Conservation (phyloP, 441 rosid species). For the California macrophylla region DNA sequence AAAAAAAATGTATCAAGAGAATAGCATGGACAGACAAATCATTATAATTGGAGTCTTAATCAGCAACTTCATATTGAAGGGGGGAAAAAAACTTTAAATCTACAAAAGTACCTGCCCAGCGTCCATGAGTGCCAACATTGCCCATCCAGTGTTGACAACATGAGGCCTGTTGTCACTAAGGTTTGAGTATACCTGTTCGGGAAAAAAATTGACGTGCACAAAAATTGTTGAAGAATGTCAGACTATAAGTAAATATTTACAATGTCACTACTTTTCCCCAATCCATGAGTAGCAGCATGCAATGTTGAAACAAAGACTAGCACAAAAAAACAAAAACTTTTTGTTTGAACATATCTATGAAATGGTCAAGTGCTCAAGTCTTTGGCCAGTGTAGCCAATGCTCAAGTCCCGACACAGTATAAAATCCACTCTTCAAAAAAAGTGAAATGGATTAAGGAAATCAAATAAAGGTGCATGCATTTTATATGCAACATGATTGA, state of each 20-base stretch:
- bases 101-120: conserved; percentile 21
- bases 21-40: neutral
- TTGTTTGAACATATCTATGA: neutral
- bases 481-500: neutral
- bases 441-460: neutral
- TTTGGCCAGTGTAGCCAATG: neutral
- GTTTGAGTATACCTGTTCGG: conserved; percentile 16
- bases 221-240: neutral
- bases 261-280: neutral
- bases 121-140: conserved; percentile 23
- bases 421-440: neutral
- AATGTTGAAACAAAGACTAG: neutral
- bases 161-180: conserved; percentile 17
- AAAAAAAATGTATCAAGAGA: neutral
- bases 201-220: neutral
- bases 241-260: neutral
- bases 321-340: neutral
- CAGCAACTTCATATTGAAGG: neutral
- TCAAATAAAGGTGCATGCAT: neutral
- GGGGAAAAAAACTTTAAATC: too few species aligned
- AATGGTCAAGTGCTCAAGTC: neutral
- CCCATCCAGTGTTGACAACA: conserved; percentile 24
- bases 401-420: neutral
- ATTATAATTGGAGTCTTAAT: neutral
- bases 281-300: neutral